These are phyloP conservation scores for Macrophomina phaseolina DNA, from an alignment of 2,329 filamentous ascomycete species.

Conservation along the genomic window DNA sequence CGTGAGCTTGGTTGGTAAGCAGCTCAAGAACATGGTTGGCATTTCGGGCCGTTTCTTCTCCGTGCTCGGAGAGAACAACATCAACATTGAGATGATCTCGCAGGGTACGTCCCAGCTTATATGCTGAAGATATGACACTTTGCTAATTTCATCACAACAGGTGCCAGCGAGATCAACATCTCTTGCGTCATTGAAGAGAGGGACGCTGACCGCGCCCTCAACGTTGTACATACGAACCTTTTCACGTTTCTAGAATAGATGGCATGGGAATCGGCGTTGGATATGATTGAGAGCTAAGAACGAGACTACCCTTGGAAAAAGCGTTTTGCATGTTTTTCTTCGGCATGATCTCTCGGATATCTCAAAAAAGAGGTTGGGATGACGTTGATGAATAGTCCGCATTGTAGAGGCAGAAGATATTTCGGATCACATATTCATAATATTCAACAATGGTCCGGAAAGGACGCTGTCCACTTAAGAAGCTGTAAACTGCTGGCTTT, in stretches of 20 bases:
- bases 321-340: conserved; percentile 17
- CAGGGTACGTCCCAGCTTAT: conserved; percentile 71
- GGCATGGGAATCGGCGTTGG: conserved; percentile 17
- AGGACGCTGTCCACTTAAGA: background rate
- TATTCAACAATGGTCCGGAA: background rate
- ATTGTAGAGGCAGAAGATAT: background rate
- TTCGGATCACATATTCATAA: conserved; percentile 2
- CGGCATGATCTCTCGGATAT: background rate
- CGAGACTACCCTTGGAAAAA: conserved; percentile 2
- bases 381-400: background rate
- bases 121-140: background rate
- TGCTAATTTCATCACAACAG: conserved; percentile 52
- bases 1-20: conserved; percentile 88
- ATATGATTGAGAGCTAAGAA: background rate
- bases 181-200: conserved; percentile 94
- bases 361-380: background rate
- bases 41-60: conserved; percentile 95
- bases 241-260: conserved; percentile 87
- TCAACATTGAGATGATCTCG: conserved; percentile 99
- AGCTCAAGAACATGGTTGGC: conserved; percentile 96
- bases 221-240: conserved; percentile 93
- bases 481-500: background rate
- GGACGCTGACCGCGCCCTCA: conserved; percentile 91
- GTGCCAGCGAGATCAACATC: conserved; percentile 98
- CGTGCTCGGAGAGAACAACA: conserved; percentile 86